Base-by-base conservation (phyloP, 2,329 filamentous ascomycete genomes). In the Microcera coccophila region DNA sequence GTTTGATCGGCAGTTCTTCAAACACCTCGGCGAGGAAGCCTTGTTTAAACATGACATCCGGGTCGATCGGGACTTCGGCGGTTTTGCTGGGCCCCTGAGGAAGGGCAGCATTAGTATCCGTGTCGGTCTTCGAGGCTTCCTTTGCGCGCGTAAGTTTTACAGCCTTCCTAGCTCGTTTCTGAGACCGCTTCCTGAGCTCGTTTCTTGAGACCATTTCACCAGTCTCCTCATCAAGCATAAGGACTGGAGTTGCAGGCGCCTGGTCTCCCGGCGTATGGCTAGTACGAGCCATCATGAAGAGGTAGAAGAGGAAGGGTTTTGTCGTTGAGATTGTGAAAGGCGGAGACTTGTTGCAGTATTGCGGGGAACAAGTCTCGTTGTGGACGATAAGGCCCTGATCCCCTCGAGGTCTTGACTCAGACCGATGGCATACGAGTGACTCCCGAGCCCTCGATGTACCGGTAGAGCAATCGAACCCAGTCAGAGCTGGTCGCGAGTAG, bases 11-110 rank as follows among this genome's bases (percentile, higher is more conserved):
- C 37, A 81, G 75, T 65, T 85, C 78, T 48, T 82, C 78, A 68
- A 83, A 87, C 21, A 90, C 84, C 4, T 84, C 80, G 39, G 76
- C 73, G 26, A 90, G 74, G 68, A 89, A 91, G 29, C 86, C 87
- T 59, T 82, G 77, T 68, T 87, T 87, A 73, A 90, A 91, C 78
- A 90, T 90, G 52, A 77, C 73, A 49, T 87, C 76, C 0, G 75
- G 71, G 49, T 81, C 78, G 32, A 76, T 54, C 31, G 64, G 58
- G 5, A 64, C 58, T 29, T 71, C 67, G 22, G 72, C 71, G 17
- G 64, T 60, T 61, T 76, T 77, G 39, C 71, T 17, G 8, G 18
- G 8, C 5, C 4, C 15, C 16, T 35, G 67, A 59, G 78, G 75
- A 48, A 62, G 42, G 37, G 59, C 52, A 16, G 50, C 48, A 21